phyloP scores from a whole-genome alignment of 2,329 filamentous ascomycete genomes.

The Beauveria scarabaeidicola region DNA sequence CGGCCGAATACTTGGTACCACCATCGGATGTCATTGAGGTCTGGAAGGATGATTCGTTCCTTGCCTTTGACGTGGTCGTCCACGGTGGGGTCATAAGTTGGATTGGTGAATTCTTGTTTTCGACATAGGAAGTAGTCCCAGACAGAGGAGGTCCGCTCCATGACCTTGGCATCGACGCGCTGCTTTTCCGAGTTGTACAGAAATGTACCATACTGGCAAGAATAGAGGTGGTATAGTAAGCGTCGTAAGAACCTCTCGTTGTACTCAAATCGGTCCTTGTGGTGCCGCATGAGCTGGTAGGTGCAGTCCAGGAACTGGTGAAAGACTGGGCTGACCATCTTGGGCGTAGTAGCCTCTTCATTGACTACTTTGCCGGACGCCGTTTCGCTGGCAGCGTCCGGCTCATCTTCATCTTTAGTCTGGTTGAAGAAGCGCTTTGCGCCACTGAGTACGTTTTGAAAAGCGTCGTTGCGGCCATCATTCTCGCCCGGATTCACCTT shows the following conservation, averaged over 20 bases:
- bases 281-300: conserved; percentile 79
- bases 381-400: conserved; percentile 39
- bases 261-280: conserved; percentile 87
- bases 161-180: conserved; percentile 59
- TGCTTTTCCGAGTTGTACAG: conserved; percentile 93
- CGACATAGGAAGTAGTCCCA: conserved; percentile 93
- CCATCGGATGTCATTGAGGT: conserved; percentile 74
- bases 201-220: conserved; percentile 95
- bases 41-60: conserved; percentile 77
- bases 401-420: conserved; percentile 52
- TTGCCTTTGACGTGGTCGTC: conserved; percentile 73
- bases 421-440: conserved; percentile 86
- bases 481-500: conserved; percentile 54
- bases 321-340: conserved; percentile 91
- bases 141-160: conserved; percentile 71
- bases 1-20: conserved; percentile 86
- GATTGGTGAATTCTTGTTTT: conserved; percentile 72
- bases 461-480: conserved; percentile 59
- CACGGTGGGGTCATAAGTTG: conserved; percentile 62
- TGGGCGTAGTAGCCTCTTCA: conserved; percentile 67
- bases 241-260: conserved; percentile 88
- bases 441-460: conserved; percentile 81
- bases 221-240: conserved; percentile 86
- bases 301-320: conserved; percentile 95
- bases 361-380: conserved; percentile 34